Percentiles rank a stretch among this genome's conserved stretches.
These are phyloP conservation scores for Coemansia sp. DNA, from an alignment of 192 early-diverging fungal genomes.

Conservation along the genomic window DNA sequence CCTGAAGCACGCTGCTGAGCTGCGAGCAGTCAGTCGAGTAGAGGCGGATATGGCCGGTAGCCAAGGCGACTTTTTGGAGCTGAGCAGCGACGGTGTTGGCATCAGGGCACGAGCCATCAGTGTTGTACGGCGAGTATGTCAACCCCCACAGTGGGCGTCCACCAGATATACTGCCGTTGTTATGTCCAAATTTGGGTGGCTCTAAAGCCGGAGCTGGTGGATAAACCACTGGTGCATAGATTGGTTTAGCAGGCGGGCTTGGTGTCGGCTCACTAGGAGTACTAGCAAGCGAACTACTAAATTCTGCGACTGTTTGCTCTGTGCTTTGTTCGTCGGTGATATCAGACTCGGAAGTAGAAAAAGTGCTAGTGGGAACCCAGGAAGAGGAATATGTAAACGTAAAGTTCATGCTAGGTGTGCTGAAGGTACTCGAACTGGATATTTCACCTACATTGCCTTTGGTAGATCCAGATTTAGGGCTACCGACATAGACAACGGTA, in stretches of 20 bases:
- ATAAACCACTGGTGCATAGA: not conserved
- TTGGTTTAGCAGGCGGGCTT: not conserved
- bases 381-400: not conserved
- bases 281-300: too few relatives aligned
- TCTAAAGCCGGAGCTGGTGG: not conserved
- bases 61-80: conserved; percentile 30
- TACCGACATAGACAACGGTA: not conserved
- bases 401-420: not conserved
- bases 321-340: not conserved
- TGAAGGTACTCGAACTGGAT: not conserved
- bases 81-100: conserved; percentile 25
- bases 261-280: not conserved
- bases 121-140: conserved; percentile 53
- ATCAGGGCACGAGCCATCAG: conserved; percentile 49
- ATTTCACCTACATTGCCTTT: not conserved
- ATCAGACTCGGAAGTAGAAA: not conserved
- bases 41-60: conserved; percentile 47
- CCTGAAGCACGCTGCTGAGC: conserved; percentile 37
- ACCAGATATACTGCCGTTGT: not conserved
- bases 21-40: conserved; percentile 57
- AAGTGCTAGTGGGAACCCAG: not conserved
- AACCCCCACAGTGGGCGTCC: conserved; percentile 42
- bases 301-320: not conserved
- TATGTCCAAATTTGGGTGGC: not conserved
- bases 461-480: not conserved